Evolutionary conservation across 2,329 filamentous ascomycete genomes (phyloP).

Genomic region (Berkeleyomyces rouxiae): DNA sequence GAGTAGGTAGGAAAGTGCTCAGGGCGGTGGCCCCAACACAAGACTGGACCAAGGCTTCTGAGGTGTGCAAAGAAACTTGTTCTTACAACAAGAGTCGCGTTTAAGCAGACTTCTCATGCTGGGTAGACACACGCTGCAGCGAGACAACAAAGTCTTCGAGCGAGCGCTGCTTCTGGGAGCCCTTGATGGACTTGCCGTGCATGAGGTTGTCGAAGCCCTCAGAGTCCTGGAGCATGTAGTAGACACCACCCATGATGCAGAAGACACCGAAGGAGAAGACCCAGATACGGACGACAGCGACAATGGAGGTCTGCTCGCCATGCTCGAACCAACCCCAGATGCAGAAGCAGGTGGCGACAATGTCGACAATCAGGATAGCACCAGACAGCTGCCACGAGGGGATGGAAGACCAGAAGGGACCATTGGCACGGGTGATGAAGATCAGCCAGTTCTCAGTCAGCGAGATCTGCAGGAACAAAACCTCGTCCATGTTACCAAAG

Average conservation of each 20-base stretch:
- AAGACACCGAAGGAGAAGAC: conserved; percentile 83
- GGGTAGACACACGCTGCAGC: conserved; percentile 75
- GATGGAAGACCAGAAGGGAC: conserved; percentile 78
- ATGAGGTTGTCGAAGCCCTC: conserved; percentile 78
- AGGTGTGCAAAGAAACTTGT: not conserved
- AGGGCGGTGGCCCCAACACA: not conserved
- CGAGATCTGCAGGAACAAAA: conserved; percentile 79
- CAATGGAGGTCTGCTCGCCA: conserved; percentile 52
- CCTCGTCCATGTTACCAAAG: conserved; percentile 63
- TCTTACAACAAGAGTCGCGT: conserved; percentile 13
- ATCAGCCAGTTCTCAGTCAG: conserved; percentile 93
- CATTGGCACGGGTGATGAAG: conserved; percentile 87
- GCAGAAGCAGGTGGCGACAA: conserved; percentile 72
- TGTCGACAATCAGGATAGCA: conserved; percentile 66
- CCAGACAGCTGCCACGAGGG: conserved; percentile 72
- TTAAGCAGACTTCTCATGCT: conserved; percentile 78
- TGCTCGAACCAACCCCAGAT: conserved; percentile 67
- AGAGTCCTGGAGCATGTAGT: conserved; percentile 67
- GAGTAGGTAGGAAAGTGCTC: not conserved
- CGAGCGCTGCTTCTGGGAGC: conserved; percentile 65
- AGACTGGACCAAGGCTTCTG: conserved; percentile 6
- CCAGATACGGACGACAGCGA: conserved; percentile 78
- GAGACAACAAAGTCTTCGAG: conserved; percentile 86
- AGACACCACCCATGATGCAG: conserved; percentile 58
- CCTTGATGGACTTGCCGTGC: conserved; percentile 75